Evolutionary conservation across 108 stramenopile genomes (phyloP), one percentile per base, ranked within the genome.

Genomic region (Schizochytrium sp.): DNA sequence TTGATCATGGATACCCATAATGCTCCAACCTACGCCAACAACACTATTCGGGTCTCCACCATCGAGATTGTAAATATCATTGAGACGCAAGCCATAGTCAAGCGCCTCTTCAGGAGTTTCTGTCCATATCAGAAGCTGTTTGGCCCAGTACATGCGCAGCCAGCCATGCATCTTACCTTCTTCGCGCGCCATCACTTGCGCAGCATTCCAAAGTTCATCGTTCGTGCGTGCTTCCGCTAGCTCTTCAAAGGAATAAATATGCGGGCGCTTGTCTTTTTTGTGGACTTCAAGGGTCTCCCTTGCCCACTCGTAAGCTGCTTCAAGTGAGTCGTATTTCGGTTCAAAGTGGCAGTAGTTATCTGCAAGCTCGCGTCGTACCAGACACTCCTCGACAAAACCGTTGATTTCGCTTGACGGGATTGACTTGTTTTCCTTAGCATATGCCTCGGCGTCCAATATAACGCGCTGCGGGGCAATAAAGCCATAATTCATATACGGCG

Each of bases 131-230:
- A 99, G 93, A 76, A 99, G 97, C 91, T 99, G 99, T 92, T 99
- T 99, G 53, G 99, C 99, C 99, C 99, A 99, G 91, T 99, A 99
- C 99, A 99, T 99, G 53, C 99, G 94, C 93, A 96, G 91, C 91
- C 99, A 99, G 45, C 98, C 98, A 93, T 99, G 99, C 97, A 99
- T 96, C 69, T 95, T 95, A 10, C 98, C 99, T 87, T 96, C 95
- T 44, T 91, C 88, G 47, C 98, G 95, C 73, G 98, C 88, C 83
- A 98, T 96, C 49, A 97, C 72, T 92, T 99, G 98, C 4, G 98
- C 97, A 19, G 99, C 99, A 93, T 99, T 99, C 99, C 99, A 99
- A 56, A 99, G 91, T 88, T 98, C 97, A 90, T 99, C 99, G 90
- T 98, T 97, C 0, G 99, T 98, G 72, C 88, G 83, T 46, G 92